Evolutionary conservation across 192 early-diverging fungal species (phyloP).

Genomic region (Gaertneriomyces sp.): DNA sequence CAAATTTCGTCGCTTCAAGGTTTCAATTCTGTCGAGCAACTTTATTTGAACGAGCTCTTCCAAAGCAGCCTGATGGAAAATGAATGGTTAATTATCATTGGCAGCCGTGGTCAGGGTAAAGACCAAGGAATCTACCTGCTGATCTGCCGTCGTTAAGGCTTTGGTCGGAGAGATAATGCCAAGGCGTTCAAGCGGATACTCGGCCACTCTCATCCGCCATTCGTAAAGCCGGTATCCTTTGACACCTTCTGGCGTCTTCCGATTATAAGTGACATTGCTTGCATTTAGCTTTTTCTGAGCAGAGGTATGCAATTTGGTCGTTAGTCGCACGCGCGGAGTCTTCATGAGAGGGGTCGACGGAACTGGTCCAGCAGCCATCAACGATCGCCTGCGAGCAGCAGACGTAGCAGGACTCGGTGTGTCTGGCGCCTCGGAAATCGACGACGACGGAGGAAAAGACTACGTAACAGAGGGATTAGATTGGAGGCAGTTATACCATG

Average conservation of each 20-base stretch:
- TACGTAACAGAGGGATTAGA: not conserved
- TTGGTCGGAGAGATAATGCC: constrained; percentile 61
- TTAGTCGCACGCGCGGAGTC: not conserved
- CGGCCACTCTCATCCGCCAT: constrained; percentile 50
- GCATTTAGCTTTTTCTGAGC: not conserved
- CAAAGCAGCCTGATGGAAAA: constrained; percentile 54
- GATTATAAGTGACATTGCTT: not conserved
- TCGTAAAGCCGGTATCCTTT: constrained; percentile 46
- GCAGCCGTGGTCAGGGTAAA: not conserved
- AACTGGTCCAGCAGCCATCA: not conserved
- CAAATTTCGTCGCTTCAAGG: constrained; percentile 60
- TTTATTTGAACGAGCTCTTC: constrained; percentile 69
- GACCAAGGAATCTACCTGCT: constrained; percentile 53
- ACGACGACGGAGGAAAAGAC: not conserved
- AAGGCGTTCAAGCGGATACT: constrained; percentile 55
- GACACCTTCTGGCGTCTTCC: not conserved
- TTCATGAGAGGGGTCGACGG: not conserved
- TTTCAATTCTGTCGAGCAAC: constrained; percentile 64
- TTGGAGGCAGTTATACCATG: not conserved
- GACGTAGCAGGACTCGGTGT: not conserved
- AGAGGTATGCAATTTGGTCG: not conserved
- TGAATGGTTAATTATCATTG: not conserved
- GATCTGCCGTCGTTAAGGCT: constrained; percentile 67
- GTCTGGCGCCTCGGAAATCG: constrained; percentile 2
- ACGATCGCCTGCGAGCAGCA: no score